Evolutionary conservation across 2,329 filamentous ascomycete species (phyloP), one percentile per base, ranked within the genome.

Genomic region (Exutisphaerella laricina): DNA sequence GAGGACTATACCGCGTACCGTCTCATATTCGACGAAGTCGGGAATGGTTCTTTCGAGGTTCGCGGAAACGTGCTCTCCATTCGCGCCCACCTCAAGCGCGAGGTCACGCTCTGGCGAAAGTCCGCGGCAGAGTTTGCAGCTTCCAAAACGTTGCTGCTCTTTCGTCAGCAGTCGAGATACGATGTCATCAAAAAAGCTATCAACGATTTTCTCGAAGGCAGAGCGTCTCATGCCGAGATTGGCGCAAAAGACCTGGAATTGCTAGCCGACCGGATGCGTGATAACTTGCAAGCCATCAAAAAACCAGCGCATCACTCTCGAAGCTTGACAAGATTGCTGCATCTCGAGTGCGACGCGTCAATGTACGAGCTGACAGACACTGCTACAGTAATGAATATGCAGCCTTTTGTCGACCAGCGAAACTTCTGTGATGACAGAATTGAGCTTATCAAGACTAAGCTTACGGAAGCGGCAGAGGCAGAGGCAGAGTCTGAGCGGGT

Each of bases 81-180:
- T n/a, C n/a, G n/a, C n/a, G n/a, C n/a, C n/a, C n/a, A n/a, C n/a
- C n/a, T 44, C 20, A 13, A 26, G 10, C 14, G 20, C 12, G 46
- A 50, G 22, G 33, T 30, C 22, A 13, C 25, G 6, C 28, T 43
- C 4, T 54, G 51, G 51, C 36, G 28, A 3, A 37, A 42, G 8
- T 45, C 47, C 2, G 43, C 14, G 13, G 14, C 36, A 3, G 14
- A 13, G 3, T 53, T 48, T 29, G 36, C 38, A 12, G 36, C 6
- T 2, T 22, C 43, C 13, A 35, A 39, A 21, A 34, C 33, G 10
- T 37, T 53, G 16, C 20, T 38, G 4, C 37, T 50, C 12, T 50
- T 54, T 17, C 49, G 41, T n/a, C 45, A 54, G 14, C 22, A 29
- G 8, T 25, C 41, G 3, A 46, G 42, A 31, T 50, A 48, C 29